Conservation (phyloP, 1,284 basidiomycete genomes). For the Vanrija sp. region DNA sequence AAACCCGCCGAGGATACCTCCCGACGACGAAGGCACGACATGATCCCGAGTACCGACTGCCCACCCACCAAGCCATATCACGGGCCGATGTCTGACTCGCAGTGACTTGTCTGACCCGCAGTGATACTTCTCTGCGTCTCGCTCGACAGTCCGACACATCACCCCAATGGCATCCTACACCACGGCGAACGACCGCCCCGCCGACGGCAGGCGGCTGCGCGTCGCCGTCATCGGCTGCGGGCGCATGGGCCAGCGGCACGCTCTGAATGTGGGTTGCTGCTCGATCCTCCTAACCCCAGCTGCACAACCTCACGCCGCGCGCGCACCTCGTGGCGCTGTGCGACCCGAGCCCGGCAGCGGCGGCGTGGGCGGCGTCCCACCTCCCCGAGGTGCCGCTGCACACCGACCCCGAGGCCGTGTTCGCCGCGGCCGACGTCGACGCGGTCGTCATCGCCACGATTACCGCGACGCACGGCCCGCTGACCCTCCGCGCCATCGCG, state of each 20-base stretch:
- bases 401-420: conserved; percentile 7
- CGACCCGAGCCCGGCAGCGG: conserved; percentile 7
- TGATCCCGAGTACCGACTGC: too few relatives aligned
- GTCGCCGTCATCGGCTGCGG: conserved; percentile 18
- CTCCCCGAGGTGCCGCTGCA: conserved; percentile 8
- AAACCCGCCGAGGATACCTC: too few relatives aligned
- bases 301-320: conserved; percentile 19
- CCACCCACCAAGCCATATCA: too few relatives aligned
- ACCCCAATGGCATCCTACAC: too few relatives aligned
- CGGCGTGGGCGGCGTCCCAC: conserved; percentile 9
- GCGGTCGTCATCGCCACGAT: conserved; percentile 28
- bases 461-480: conserved; percentile 24
- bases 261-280: conserved; percentile 15
- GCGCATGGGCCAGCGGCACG: conserved; percentile 23
- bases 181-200: too few relatives aligned
- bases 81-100: too few relatives aligned
- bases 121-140: too few relatives aligned
- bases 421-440: conserved; percentile 14
- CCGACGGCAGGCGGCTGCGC: neutral
- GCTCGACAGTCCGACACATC: too few relatives aligned
- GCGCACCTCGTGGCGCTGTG: conserved; percentile 24
- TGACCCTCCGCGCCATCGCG: conserved; percentile 19
- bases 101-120: too few relatives aligned
- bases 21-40: too few relatives aligned
- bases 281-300: neutral